Percentiles rank a stretch among this genome's conserved stretches.
These are phyloP conservation scores for Plectosphaerella cucumerina DNA, from an alignment of 2,329 filamentous ascomycete genomes.

Conservation along the genomic window DNA sequence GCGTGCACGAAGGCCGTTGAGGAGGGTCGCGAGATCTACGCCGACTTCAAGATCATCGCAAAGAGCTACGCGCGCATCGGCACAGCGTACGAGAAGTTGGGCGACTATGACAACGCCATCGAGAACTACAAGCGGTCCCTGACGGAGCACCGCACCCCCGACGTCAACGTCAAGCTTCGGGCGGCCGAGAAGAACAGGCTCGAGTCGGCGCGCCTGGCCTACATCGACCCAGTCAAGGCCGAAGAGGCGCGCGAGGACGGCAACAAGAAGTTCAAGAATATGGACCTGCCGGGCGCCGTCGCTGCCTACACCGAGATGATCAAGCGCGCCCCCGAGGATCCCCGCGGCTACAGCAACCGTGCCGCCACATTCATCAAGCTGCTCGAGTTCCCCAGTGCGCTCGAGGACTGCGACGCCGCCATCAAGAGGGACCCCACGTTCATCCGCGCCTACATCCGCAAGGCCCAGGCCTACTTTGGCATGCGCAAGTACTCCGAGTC, in stretches of 20 bases:
- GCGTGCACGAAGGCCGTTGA: slow-evolving; percentile 83
- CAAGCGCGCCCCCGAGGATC: slow-evolving; percentile 89
- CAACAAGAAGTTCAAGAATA: slow-evolving; percentile 95
- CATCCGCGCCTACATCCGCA: slow-evolving; percentile 93
- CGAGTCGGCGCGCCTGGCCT: slow-evolving; percentile 70
- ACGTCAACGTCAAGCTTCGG: slow-evolving; percentile 88
- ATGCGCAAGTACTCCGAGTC: slow-evolving; percentile 99
- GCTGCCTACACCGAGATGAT: slow-evolving; percentile 95
- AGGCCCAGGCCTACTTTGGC: slow-evolving; percentile 90
- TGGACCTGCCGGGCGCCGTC: slow-evolving; percentile 91
- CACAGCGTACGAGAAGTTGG: slow-evolving; percentile 85
- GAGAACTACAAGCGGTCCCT: slow-evolving; percentile 90
- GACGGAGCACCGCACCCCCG: slow-evolving; percentile 93
- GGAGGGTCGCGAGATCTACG: slow-evolving; percentile 82
- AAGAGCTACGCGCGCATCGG: slow-evolving; percentile 98
- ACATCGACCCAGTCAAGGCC: slow-evolving; percentile 86
- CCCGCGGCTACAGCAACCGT: slow-evolving; percentile 94
- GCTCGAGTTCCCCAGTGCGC: slow-evolving; percentile 88
- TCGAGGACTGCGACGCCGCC: slow-evolving; percentile 87
- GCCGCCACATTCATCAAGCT: slow-evolving; percentile 96
- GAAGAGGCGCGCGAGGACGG: slow-evolving; percentile 94
- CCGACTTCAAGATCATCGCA: slow-evolving; percentile 97
- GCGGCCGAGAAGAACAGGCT: slow-evolving; percentile 83
- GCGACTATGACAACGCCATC: slow-evolving; percentile 74
- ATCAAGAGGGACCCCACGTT: slow-evolving; percentile 90